Evolutionary conservation across 345 rosid species (phyloP).

Genomic region (Arabis hirsuta): DNA sequence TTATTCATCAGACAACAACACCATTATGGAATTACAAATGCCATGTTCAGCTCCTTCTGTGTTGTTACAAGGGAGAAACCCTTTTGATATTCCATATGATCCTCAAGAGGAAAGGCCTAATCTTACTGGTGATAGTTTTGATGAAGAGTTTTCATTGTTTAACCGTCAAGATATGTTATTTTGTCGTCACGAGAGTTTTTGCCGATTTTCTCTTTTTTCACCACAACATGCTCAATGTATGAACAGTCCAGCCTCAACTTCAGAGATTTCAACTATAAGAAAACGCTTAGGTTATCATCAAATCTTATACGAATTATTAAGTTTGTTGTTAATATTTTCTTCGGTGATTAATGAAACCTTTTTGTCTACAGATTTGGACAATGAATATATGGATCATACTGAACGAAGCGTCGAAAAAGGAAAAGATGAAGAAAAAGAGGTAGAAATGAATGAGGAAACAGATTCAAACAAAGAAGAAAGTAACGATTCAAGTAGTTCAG

Average conservation of each 20-base stretch:
- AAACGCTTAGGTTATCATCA: conserved; percentile 36
- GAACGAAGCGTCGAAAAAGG: conserved; percentile 8
- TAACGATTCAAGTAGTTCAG: conserved; percentile 46
- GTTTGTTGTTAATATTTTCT: not conserved
- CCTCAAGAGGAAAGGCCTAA: conserved; percentile 82
- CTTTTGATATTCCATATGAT: conserved; percentile 87
- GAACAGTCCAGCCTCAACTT: conserved; percentile 26
- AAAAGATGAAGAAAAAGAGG: not conserved
- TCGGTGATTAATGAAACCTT: not conserved
- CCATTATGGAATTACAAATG: conserved; percentile 39
- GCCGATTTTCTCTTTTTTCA: conserved; percentile 25
- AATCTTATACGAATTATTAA: not conserved
- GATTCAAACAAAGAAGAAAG: conserved; percentile 45
- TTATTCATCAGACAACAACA: conserved; percentile 25
- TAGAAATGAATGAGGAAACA: conserved; percentile 38
- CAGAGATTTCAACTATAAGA: conserved; percentile 28
- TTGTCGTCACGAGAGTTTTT: conserved; percentile 81
- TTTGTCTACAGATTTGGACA: conserved; percentile 37
- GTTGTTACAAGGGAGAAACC: conserved; percentile 60
- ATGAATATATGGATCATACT: conserved; percentile 40
- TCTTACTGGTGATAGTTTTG: conserved; percentile 70
- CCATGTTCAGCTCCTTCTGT: conserved; percentile 93
- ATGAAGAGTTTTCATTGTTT: conserved; percentile 57
- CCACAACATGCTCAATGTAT: conserved; percentile 34
- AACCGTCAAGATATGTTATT: conserved; percentile 60